A percentile compares a stretch with the other conserved stretches of the same genome.
These are phyloP conservation scores for Naganishia onofrii DNA, from an alignment of 768 basidiomycete genomes.

Conservation along the genomic window DNA sequence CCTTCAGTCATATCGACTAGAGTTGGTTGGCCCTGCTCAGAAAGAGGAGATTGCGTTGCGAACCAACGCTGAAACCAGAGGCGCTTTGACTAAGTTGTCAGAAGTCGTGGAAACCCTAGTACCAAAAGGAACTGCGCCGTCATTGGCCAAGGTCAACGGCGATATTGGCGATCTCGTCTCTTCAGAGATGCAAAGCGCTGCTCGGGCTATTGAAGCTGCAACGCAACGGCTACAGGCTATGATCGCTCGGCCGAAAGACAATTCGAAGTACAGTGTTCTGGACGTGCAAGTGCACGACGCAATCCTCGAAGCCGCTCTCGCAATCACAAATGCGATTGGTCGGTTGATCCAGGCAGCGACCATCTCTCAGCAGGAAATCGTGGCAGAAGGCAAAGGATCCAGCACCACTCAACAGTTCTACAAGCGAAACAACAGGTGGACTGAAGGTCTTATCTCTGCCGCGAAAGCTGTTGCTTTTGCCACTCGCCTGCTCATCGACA, in stretches of 20 bases:
- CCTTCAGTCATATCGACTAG: slow-evolving; percentile 90
- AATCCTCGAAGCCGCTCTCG: slow-evolving; percentile 86
- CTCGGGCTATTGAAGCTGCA: slow-evolving; percentile 87
- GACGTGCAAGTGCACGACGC: slow-evolving; percentile 98
- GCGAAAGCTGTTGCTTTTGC: slow-evolving; percentile 97
- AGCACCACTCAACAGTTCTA: slow-evolving; percentile 94
- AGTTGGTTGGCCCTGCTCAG: slow-evolving; percentile 66
- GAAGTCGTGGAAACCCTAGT: slow-evolving; percentile 80
- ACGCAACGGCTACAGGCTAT: slow-evolving; percentile 85
- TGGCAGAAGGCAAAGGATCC: slow-evolving; percentile 88
- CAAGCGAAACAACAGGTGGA: slow-evolving; percentile 99
- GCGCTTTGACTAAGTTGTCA: slow-evolving; percentile 76
- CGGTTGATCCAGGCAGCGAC: slow-evolving; percentile 94
- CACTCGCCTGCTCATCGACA: slow-evolving; percentile 90
- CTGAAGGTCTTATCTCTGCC: slow-evolving; percentile 95
- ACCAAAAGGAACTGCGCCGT: slow-evolving; percentile 68
- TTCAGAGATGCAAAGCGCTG: slow-evolving; percentile 91
- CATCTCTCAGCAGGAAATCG: slow-evolving; percentile 97
- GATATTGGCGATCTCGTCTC: slow-evolving; percentile 95
- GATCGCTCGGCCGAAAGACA: slow-evolving; percentile 85
- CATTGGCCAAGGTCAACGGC: slow-evolving; percentile 74
- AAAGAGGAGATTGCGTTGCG: slow-evolving; percentile 83
- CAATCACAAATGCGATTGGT: slow-evolving; percentile 91
- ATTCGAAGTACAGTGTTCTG: slow-evolving; percentile 78
- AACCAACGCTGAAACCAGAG: slow-evolving; percentile 81